Evolutionary conservation across 768 basidiomycete species (phyloP).

Genomic region (Russula olivacea): DNA sequence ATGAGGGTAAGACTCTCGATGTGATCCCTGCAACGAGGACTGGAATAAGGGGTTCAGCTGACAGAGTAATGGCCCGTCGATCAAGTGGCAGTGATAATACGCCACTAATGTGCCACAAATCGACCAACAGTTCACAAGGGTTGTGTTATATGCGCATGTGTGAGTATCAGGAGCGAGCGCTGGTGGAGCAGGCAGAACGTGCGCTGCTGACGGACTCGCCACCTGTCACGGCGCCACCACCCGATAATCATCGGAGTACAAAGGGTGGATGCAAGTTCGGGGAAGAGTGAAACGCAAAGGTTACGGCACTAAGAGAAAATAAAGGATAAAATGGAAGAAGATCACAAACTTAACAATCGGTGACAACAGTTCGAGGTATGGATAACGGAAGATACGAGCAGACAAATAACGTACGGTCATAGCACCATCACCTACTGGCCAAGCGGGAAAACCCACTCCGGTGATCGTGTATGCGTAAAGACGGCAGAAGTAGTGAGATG

Average conservation of each 20-base stretch:
- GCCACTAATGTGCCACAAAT: conserved; percentile 2
- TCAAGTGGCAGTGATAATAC: conserved; percentile 13
- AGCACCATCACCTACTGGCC: not conserved
- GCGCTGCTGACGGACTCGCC: not conserved
- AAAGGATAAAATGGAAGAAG: not conserved
- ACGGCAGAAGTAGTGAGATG: not conserved
- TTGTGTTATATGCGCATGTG: not conserved
- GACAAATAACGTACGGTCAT: conserved; percentile 1
- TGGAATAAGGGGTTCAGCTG: not conserved
- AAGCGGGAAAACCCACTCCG: not conserved
- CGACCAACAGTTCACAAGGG: not conserved
- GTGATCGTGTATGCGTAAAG: not conserved
- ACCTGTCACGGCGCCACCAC: not conserved
- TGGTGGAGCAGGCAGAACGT: not conserved
- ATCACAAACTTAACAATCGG: not conserved
- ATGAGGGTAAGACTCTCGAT: too few relatives aligned
- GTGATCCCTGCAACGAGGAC: not conserved
- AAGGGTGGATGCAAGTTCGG: not conserved
- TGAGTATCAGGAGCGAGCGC: not conserved
- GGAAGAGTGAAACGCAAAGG: not conserved
- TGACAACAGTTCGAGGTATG: not conserved
- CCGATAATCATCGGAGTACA: conserved; percentile 14
- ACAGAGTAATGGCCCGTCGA: conserved; percentile 10
- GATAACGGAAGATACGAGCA: not conserved
- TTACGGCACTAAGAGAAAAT: not conserved